Conservation (phyloP, 1,284 basidiomycete genomes). For the Sanghuangporus baumii region DNA sequence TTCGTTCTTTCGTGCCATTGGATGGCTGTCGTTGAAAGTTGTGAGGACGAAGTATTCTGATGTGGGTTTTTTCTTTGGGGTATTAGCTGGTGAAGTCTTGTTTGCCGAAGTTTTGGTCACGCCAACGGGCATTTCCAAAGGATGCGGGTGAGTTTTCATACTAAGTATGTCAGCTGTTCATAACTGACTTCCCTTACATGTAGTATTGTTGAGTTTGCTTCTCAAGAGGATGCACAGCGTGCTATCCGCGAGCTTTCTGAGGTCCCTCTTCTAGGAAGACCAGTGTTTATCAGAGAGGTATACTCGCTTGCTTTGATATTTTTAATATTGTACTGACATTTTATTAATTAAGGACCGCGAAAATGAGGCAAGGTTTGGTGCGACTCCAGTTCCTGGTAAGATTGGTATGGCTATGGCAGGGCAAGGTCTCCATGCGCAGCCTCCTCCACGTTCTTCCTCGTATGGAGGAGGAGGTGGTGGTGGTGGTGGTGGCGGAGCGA, state of each 20-base stretch:
- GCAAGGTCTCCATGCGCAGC: constrained; percentile 65
- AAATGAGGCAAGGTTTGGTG: constrained; percentile 90
- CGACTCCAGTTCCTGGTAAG: constrained; percentile 88
- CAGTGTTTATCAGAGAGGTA: constrained; percentile 95
- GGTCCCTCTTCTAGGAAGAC: constrained; percentile 81
- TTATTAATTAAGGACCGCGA: constrained; percentile 77
- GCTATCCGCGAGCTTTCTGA: constrained; percentile 87
- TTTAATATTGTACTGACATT: background rate
- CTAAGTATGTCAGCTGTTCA: background rate
- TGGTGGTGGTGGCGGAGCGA: constrained; percentile 31
- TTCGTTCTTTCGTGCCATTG: constrained; percentile 11
- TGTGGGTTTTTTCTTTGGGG: constrained; percentile 73
- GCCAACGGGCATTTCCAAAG: constrained; percentile 94
- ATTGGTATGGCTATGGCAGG: constrained; percentile 89
- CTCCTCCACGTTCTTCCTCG: constrained; percentile 68
- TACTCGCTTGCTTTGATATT: constrained; percentile 16
- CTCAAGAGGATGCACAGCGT: constrained; percentile 77
- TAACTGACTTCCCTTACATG: constrained; percentile 6
- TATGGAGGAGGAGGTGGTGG: constrained; percentile 38
- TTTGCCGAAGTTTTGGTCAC: constrained; percentile 98
- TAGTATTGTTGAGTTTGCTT: constrained; percentile 91
- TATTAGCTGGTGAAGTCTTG: constrained; percentile 93
- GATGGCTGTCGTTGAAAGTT: constrained; percentile 45
- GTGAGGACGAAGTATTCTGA: constrained; percentile 67
- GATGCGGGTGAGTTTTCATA: constrained; percentile 79